Evolutionary conservation across 345 rosid genomes (phyloP).

Genomic region (Melaleuca alternifolia): DNA sequence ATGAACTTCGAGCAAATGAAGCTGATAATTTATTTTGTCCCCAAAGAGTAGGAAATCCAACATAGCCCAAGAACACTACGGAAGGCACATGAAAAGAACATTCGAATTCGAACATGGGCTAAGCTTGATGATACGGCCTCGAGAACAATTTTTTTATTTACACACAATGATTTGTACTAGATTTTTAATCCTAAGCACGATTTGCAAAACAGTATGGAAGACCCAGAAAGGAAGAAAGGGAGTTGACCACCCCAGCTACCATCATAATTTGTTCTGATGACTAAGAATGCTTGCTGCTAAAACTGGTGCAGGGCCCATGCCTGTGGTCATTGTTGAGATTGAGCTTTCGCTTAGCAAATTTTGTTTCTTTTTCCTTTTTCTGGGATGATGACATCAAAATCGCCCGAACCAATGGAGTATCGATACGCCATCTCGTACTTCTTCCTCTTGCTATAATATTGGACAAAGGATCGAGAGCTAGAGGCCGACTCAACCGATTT

Average conservation of each 20-base stretch:
- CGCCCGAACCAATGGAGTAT: too few species aligned
- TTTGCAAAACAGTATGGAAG: neutral
- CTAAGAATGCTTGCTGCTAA: neutral
- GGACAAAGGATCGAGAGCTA: too few species aligned
- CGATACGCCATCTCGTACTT: neutral
- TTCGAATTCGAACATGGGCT: accelerated
- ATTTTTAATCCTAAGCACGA: neutral
- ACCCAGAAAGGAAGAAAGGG: neutral
- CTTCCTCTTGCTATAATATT: neutral
- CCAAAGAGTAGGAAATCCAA: accelerated
- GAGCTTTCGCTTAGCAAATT: accelerated
- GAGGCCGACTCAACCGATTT: neutral
- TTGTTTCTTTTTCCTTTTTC: neutral
- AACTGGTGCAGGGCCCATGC: neutral
- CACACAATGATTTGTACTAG: neutral
- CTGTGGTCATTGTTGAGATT: neutral
- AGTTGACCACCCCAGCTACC: neutral
- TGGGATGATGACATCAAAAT: neutral
- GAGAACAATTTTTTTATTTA: neutral
- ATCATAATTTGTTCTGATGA: neutral
- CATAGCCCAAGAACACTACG: accelerated
- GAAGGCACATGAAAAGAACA: neutral
- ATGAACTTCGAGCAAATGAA: neutral
- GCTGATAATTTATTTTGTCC: neutral
- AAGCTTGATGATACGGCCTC: neutral